A percentile compares a stretch with the other conserved stretches of the same genome.
Conservation (phyloP, 345 rosid genomes). For the Eutrema heterophyllum region DNA sequence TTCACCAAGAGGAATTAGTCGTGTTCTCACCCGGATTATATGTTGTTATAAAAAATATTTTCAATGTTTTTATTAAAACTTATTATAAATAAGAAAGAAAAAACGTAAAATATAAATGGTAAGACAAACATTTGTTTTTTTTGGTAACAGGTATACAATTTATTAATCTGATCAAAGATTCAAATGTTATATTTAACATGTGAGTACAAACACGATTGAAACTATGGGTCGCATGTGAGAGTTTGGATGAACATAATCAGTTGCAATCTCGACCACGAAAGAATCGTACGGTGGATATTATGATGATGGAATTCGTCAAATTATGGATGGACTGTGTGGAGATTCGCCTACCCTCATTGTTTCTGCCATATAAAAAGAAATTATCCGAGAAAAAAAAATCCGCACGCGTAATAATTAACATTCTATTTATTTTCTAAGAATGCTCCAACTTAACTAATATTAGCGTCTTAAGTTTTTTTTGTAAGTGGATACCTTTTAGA, state of each 20-base stretch:
- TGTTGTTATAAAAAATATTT: no score
- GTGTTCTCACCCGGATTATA: neutral
- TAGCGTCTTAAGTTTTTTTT: neutral
- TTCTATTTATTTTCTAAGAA: neutral
- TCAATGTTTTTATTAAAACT: no score
- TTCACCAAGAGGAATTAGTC: no score
- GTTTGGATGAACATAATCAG: slow-evolving; percentile 2
- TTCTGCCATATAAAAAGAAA: neutral
- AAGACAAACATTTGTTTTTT: neutral
- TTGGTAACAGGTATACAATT: neutral
- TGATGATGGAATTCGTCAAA: neutral
- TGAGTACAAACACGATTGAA: neutral
- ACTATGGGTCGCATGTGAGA: neutral
- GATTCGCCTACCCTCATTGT: slow-evolving; percentile 17
- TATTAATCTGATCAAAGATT: neutral
- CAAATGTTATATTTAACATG: neutral
- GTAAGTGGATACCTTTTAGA: neutral
- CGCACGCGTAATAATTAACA: slow-evolving; percentile 25
- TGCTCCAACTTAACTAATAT: neutral
- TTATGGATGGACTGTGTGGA: slow-evolving; percentile 15
- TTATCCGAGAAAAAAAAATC: neutral
- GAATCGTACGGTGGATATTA: neutral
- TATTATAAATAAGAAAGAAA: no score
- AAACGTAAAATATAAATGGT: no score
- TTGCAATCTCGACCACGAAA: slow-evolving; percentile 6